These are phyloP conservation scores for Mortierella sp. DNA, from an alignment of 371 early-diverging fungal genomes.

Conservation along the genomic window DNA sequence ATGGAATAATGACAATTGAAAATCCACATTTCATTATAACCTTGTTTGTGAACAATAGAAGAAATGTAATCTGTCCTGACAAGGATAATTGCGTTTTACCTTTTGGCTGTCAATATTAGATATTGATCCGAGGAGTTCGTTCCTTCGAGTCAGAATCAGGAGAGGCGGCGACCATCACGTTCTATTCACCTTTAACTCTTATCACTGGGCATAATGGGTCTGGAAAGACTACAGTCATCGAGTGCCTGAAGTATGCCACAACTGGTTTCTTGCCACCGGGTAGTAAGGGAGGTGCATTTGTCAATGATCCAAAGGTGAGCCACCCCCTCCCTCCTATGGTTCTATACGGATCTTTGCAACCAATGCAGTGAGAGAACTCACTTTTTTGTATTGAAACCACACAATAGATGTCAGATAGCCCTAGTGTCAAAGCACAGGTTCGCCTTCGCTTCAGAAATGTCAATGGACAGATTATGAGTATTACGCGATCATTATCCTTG, in stretches of 20 bases:
- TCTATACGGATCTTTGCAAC: neutral
- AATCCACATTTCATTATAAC: neutral
- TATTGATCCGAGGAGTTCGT: constrained; percentile 92
- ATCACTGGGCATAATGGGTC: constrained; percentile 99
- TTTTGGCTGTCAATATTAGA: constrained; percentile 11
- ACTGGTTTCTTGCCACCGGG: constrained; percentile 98
- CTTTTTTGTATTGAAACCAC: neutral
- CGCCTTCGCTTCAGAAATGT: constrained; percentile 90
- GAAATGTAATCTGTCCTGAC: neutral
- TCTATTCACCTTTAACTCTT: constrained; percentile 96
- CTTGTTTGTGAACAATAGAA: neutral
- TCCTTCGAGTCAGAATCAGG: constrained; percentile 89
- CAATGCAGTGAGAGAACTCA: too few relatives aligned
- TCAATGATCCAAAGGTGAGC: constrained; percentile 96
- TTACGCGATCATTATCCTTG: constrained; percentile 84
- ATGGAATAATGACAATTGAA: neutral
- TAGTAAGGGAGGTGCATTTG: constrained; percentile 92
- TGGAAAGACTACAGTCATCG: constrained; percentile 99
- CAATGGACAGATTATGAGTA: constrained; percentile 80
- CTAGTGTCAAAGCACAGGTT: constrained; percentile 96
- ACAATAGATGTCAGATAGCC: constrained; percentile 80
- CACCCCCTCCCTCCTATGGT: neutral
- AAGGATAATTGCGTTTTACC: too few relatives aligned
- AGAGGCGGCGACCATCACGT: constrained; percentile 85
- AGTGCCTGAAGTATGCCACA: constrained; percentile 97